Evolutionary conservation across 305 asterid species (phyloP), one percentile per base, ranked within the genome.

Genomic region (Coffea humblotiana): DNA sequence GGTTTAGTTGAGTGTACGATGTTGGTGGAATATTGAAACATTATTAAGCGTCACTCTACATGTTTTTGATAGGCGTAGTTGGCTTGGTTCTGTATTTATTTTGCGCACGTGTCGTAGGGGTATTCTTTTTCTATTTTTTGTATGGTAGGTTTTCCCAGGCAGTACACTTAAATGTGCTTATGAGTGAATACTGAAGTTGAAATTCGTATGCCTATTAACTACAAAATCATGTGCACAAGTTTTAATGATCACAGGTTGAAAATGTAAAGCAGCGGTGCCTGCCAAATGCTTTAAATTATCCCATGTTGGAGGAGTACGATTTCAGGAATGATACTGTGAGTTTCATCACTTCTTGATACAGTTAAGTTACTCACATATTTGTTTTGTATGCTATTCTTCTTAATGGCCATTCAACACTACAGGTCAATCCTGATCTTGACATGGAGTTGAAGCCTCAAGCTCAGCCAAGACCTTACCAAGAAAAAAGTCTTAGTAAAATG

Each of bases 401-500:
- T 76, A 45, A 76, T 80, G 43, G n/a, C 81, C 78, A 35, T 79
- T 79, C 81, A 65, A 82, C 75, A 35, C 58, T 81, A 78, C 90
- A 95, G 99, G 91, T 94, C 80, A 96, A 96, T 90, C 98, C 98
- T 71, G 93, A 93, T 87, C 97, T 96, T 82, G 99, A 91, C 82
- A 91, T 96, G 87, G 99, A 96, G 89, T 79, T 96, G 91, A 92
- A 92, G 87, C 99, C 99, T 70, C 95, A 93, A 79, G 99, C 99
- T 6, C 97, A 90, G 80, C 98, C 97, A 63, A 96, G 99, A 10
- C 99, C 99, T 67, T 95, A 94, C 89, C 99, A 95, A 88, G 99
- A 94, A 83, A 96, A 96, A 90, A 94, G 98, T 92, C 92, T 96
- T n/a, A 94, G 99, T 84, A 96, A 96, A 90, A 96, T 96, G 98